Base-by-base conservation (phyloP, 257 asterid species). In the Leptodermis oblonga region DNA sequence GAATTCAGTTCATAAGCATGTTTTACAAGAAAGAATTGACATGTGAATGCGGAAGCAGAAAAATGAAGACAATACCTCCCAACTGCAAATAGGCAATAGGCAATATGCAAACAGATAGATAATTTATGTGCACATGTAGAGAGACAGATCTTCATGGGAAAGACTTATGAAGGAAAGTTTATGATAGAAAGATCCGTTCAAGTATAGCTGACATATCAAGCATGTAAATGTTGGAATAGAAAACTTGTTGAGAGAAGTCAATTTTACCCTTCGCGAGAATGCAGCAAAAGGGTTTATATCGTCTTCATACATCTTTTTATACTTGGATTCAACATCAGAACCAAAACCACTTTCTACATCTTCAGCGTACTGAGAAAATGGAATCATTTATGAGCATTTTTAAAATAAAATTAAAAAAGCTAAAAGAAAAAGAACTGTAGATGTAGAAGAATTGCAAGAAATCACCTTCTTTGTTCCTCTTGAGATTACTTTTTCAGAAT, bases 231-330 rank as follows among this genome's bases (percentile, higher is more conserved):
- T 71, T 61, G 34, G 65, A 69, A 36, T 22, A 53, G 36, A 72
- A 43, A 30, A 64, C 56, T 45, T 68, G 42, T 45, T 7, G 34
- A 51, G 15, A 28, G 18, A 52, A 77, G 66, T 60, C 20, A 63
- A 43, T 23, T 52, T 43, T 70, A 91, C 99, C 99, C 87, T 94
- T 76, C 84, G 89, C 1, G 99, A 91, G 77, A 94, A 94, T 72
- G 97, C 99, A n/a, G 97, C 95, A 85, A 94, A 94, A 60, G 99
- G 99, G 84, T 94, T 94, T 62, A 94, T 94, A 73, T 91, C 97
- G 28, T 94, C 99, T 80, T 94, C 99, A 5, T 94, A 94, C 80
- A 94, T 91, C 84, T 94, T 94, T 82, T 94, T 94, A 74, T 94
- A 94, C 90, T 94, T 94, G 69, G 97, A 89, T 79, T 94, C 99